These are phyloP conservation scores for Candolleomyces eurysporus DNA, from an alignment of 768 basidiomycete species.

Conservation along the genomic window DNA sequence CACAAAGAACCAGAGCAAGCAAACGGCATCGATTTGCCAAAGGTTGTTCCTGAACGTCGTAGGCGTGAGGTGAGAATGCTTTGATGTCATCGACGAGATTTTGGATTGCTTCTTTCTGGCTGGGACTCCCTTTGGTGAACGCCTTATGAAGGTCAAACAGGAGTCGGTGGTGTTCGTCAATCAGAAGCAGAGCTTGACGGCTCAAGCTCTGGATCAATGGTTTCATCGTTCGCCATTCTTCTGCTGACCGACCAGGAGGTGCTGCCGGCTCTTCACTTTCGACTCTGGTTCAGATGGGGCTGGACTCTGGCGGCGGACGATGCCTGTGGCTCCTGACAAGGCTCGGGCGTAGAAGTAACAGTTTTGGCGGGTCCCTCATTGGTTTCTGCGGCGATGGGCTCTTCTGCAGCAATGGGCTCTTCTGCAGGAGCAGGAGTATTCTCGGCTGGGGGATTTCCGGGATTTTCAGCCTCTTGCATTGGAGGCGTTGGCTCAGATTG, in stretches of 20 bases:
- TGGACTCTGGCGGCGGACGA: constrained; percentile 17
- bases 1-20: constrained; percentile 78
- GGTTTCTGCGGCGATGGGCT: constrained; percentile 9
- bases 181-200: constrained; percentile 67
- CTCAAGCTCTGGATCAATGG: constrained; percentile 64
- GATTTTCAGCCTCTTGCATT: constrained; percentile 13
- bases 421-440: not conserved
- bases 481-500: constrained; percentile 32
- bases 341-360: constrained; percentile 3
- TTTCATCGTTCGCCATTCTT: constrained; percentile 67
- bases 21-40: constrained; percentile 83
- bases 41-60: constrained; percentile 71
- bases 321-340: not conserved
- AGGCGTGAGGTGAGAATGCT: constrained; percentile 59
- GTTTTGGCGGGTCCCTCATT: not conserved
- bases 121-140: constrained; percentile 65
- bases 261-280: not conserved
- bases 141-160: constrained; percentile 86
- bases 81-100: constrained; percentile 78
- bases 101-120: constrained; percentile 64
- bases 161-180: constrained; percentile 84
- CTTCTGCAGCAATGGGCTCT: not conserved
- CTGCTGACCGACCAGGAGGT: constrained; percentile 40
- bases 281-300: not conserved
- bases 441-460: constrained; percentile 26